Evolutionary conservation across 2,329 filamentous ascomycete species (phyloP), one percentile per base, ranked within the genome.

Genomic region (Phyllosticta citribraziliensis): DNA sequence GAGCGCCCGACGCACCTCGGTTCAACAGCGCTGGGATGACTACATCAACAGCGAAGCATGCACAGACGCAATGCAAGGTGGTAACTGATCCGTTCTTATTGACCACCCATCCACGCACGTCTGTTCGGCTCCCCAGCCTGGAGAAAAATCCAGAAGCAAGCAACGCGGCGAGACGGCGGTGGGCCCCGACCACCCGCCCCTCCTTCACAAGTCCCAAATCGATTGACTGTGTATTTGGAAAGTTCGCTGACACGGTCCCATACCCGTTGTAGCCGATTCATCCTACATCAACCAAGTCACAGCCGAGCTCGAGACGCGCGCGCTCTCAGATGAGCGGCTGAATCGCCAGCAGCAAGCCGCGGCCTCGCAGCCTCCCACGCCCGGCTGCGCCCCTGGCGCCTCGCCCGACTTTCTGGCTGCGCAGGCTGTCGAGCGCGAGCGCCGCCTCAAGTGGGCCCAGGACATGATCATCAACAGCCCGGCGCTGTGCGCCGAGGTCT

Each of bases 391-490:
- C 19, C 40, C 40, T 5, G 40, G 40, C 40, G 40, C 40, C 14
- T 47, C 40, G 6, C 40, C 40, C 17, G 40, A 47, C 40, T 47
- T 47, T 47, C 5, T 47, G 40, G 50, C 51, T 12, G 60, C 60
- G 14, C 55, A 55, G 55, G 25, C 52, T 17, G 60, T 52, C 11
- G 60, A 62, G 55, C 55, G 56, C 3, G 55, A 62, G 14, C 60
- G 60, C 6, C 60, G 60, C 33, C 51, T 62, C 17, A 62, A 57
- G 33, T 62, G 60, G 60, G 60, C 60, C 8, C 60, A 58, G 55
- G 51, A 62, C 6, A 62, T 62, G 60, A 62, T 62, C 51, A 62
- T 62, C 22, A 51, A 55, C 51, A 62, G 55, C 5, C 60, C 60
- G 17, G 60, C 55, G 2, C 51, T 62, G 22, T 57, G 60, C 24